These are phyloP conservation scores for Nadsonia fulvescens DNA, from an alignment of 805 yeast genomes.

Conservation along the genomic window DNA sequence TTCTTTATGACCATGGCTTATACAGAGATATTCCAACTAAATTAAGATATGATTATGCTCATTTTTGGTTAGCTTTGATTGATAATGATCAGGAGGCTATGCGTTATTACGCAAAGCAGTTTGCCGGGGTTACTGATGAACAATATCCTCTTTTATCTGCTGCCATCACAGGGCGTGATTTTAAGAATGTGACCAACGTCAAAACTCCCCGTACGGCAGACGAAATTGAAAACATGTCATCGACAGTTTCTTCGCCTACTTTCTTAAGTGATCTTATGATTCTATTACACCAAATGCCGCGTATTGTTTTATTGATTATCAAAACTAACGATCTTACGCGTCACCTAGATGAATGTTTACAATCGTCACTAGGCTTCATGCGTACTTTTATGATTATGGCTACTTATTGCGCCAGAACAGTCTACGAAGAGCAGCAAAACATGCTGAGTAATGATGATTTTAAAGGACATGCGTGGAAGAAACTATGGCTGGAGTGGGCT, in stretches of 20 bases:
- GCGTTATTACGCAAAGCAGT: constrained; percentile 54
- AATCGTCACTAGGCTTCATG: constrained; percentile 72
- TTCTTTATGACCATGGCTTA: constrained; percentile 87
- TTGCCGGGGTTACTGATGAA: constrained; percentile 62
- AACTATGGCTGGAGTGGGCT: no score
- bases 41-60: constrained; percentile 69
- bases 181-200: constrained; percentile 51
- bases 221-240: constrained; percentile 55
- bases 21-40: constrained; percentile 68
- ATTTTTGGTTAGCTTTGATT: constrained; percentile 79
- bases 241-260: constrained; percentile 33
- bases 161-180: constrained; percentile 89
- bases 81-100: constrained; percentile 50
- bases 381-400: constrained; percentile 81
- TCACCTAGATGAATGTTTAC: constrained; percentile 65
- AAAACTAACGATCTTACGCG: constrained; percentile 91
- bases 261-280: constrained; percentile 61
- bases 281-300: constrained; percentile 62
- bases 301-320: constrained; percentile 66
- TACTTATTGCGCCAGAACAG: constrained; percentile 68
- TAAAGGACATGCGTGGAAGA: constrained; percentile 8
- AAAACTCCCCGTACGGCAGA: constrained; percentile 30
- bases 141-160: constrained; percentile 77
- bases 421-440: constrained; percentile 49
- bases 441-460: constrained; percentile 11